Evolutionary conservation across 768 basidiomycete species (phyloP), one percentile per base, ranked within the genome.

Genomic region (Scleroderma bovista): DNA sequence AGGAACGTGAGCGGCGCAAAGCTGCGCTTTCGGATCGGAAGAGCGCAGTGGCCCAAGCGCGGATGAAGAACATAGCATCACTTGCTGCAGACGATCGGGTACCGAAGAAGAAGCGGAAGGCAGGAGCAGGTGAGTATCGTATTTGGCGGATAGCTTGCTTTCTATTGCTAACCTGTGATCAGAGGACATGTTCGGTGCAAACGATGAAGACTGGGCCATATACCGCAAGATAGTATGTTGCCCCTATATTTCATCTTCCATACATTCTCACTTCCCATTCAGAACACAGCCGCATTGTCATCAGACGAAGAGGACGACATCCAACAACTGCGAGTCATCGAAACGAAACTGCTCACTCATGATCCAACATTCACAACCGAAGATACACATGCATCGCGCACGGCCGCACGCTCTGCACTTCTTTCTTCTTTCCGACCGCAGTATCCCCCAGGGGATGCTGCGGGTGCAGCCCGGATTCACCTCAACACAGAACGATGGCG

Each of bases 121-220:
- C 73, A 7, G 84, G 80, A 7, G 83, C 84, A 53, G 92, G 91
- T 90, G 47, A 46, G 78, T 65, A 3, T 46, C 29, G 5, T 20
- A 12, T 20, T 42, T 38, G 12, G 20, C 31, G n/a, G 16, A 24
- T 12, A 22, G 22, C 23, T 46, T 19, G 12, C 20, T 12, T 17
- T 20, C 46, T 37, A 24, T 48, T 54, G 23, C 59, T 54, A 12
- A 48, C 34, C n/a, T 29, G n/a, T 7, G 11, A 19, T 39, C 47
- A 87, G 94, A 97, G 73, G 94, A 98, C 57, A 84, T 75, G 71
- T 99, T 98, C 61, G 93, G 95, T 3, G 85, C 84, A 16, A 86
- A 95, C 56, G 94, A 98, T 61, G 93, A 88, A 7, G 95, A 98
- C 62, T 98, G 95, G 94, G 86, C 86, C 0, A 93, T 98, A 51